phyloP scores from a whole-genome alignment of 305 asterid genomes.

The Fraxinus latifolia region DNA sequence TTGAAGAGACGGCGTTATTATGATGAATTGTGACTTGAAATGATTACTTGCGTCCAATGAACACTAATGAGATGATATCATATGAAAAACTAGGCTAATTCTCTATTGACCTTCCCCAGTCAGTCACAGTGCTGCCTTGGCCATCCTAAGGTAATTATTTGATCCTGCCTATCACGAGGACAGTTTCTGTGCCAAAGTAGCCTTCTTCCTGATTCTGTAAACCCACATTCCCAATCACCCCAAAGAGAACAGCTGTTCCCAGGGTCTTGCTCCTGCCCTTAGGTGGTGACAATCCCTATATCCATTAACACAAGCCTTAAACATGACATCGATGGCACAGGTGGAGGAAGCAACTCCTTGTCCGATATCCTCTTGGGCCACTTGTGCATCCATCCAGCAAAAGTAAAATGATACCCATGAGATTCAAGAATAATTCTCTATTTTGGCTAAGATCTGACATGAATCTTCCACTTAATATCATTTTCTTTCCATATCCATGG shows the following conservation, averaged over 20 bases:
- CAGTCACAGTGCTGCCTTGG: not conserved
- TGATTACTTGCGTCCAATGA: not conserved
- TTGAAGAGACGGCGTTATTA: not conserved
- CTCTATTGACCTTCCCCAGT: not conserved
- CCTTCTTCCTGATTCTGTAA: not conserved
- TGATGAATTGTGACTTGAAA: not conserved
- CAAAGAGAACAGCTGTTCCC: not conserved
- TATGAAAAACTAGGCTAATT: not conserved
- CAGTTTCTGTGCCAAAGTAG: not conserved
- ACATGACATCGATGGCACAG: not conserved
- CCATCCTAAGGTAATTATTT: not conserved
- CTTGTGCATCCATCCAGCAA: not conserved
- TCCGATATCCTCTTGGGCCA: not conserved
- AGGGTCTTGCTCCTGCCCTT: not conserved
- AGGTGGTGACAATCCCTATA: not conserved
- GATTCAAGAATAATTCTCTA: not conserved
- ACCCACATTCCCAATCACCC: not conserved
- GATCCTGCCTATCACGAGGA: not conserved
- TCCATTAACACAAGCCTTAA: not conserved
- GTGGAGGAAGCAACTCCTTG: not conserved
- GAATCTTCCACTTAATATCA: constrained; percentile 5
- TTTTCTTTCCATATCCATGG: constrained; percentile 4
- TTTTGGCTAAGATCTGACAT: not conserved
- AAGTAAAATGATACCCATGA: not conserved
- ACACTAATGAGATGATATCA: not conserved